A percentile compares a stretch with the other conserved stretches of the same genome.
These are phyloP conservation scores for Kwoniella sp. DNA, from an alignment of 768 basidiomycete species.

Conservation along the genomic window DNA sequence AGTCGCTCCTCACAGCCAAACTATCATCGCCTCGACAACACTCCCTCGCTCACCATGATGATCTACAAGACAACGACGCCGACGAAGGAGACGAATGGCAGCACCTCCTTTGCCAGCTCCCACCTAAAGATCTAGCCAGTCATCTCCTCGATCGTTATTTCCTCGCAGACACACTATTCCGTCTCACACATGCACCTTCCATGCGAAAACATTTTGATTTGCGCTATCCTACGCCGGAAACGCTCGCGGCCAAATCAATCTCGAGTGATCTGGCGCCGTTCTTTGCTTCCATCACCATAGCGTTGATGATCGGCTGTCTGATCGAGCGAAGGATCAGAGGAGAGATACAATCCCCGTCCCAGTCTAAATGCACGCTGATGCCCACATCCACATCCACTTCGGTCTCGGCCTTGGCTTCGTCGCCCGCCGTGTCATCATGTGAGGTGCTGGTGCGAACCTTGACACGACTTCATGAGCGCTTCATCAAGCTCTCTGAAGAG, in stretches of 20 bases:
- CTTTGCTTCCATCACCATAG: slow-evolving; percentile 12
- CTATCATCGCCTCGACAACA: neutral
- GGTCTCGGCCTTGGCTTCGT: neutral
- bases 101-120: slow-evolving; percentile 5
- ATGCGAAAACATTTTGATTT: neutral
- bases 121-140: neutral
- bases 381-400: no score
- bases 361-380: neutral
- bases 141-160: slow-evolving; percentile 6
- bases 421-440: neutral
- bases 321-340: neutral
- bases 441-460: neutral
- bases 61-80: neutral
- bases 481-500: neutral
- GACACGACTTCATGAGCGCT: slow-evolving; percentile 2
- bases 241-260: neutral
- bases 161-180: slow-evolving; percentile 4
- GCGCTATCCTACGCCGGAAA: neutral
- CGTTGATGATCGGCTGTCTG: slow-evolving; percentile 9
- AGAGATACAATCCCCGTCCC: neutral
- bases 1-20: neutral
- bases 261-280: neutral
- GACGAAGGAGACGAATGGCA: slow-evolving; percentile 8
- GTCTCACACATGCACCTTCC: slow-evolving; percentile 11
- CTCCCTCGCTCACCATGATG: neutral